These are phyloP conservation scores for Nothophaeocryptopus gaeumannii DNA, from an alignment of 2,329 filamentous ascomycete genomes.

Conservation along the genomic window DNA sequence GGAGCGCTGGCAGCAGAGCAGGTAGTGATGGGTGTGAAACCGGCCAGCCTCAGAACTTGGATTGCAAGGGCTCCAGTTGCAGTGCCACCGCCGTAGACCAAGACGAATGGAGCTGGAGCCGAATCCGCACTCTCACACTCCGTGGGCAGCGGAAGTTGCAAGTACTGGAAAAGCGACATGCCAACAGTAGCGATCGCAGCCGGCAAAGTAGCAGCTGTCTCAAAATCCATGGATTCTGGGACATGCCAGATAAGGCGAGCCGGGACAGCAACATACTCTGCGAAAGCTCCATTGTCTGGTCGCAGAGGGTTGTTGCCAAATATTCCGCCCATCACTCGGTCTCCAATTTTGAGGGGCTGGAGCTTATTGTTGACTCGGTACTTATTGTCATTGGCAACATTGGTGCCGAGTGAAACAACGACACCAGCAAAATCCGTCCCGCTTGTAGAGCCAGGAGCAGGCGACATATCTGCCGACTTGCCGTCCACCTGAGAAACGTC, in stretches of 20 bases:
- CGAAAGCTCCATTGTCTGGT: conserved; percentile 51
- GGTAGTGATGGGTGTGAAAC: conserved; percentile 44
- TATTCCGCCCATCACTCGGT: conserved; percentile 50
- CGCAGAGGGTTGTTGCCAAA: conserved; percentile 44
- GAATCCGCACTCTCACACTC: neutral
- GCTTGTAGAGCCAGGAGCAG: conserved; percentile 29
- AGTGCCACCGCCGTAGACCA: conserved; percentile 49
- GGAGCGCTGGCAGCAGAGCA: conserved; percentile 46
- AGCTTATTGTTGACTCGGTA: neutral
- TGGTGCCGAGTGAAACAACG: conserved; percentile 50
- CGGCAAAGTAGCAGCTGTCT: neutral
- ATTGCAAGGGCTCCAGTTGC: conserved; percentile 45
- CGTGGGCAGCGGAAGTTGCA: neutral
- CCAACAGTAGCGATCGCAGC: neutral
- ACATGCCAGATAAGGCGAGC: neutral
- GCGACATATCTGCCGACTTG: no score
- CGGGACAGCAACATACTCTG: conserved; percentile 33
- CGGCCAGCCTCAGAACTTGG: conserved; percentile 43
- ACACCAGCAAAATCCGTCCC: conserved; percentile 52
- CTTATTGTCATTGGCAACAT: conserved; percentile 33
- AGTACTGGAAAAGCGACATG: neutral
- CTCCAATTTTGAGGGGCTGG: conserved; percentile 36
- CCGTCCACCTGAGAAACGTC: no score
- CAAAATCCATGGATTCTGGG: neutral
- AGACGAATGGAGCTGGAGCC: conserved; percentile 27